Percentiles rank a stretch among this genome's conserved stretches.
Evolutionary conservation across 768 basidiomycete genomes (phyloP).

Genomic region (Boletus sensibilis): DNA sequence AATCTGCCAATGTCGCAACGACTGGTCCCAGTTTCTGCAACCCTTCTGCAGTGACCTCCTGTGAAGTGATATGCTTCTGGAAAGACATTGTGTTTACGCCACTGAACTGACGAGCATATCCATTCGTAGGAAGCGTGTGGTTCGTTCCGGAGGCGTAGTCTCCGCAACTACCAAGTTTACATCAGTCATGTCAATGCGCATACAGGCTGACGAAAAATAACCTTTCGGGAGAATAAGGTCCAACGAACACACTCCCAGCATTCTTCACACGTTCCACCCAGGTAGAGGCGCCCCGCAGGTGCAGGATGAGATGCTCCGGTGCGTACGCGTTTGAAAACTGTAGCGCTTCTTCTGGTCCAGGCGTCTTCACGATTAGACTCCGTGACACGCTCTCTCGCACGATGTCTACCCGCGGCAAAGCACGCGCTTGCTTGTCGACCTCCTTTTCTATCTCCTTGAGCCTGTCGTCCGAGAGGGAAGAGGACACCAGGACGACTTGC

Average conservation of each 20-base stretch:
- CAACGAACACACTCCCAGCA: slow-evolving; percentile 96
- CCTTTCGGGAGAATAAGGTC: slow-evolving; percentile 95
- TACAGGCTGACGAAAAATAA: slow-evolving; percentile 32
- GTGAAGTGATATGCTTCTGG: slow-evolving; percentile 98
- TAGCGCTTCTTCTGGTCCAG: slow-evolving; percentile 71
- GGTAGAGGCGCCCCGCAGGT: slow-evolving; percentile 69
- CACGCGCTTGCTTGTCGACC: slow-evolving; percentile 83
- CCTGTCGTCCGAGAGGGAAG: slow-evolving; percentile 60
- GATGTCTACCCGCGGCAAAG: slow-evolving; percentile 86
- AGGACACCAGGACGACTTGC: slow-evolving; percentile 90
- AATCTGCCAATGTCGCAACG: slow-evolving; percentile 87
- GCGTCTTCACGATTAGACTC: slow-evolving; percentile 81
- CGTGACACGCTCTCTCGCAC: slow-evolving; percentile 85
- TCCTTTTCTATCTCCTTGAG: slow-evolving; percentile 78
- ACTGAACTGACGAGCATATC: slow-evolving; percentile 96
- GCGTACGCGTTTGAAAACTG: slow-evolving; percentile 96
- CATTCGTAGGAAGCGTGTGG: slow-evolving; percentile 95
- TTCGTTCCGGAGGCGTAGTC: slow-evolving; percentile 99
- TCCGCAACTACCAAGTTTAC: slow-evolving; percentile 65
- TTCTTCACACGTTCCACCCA: slow-evolving; percentile 74
- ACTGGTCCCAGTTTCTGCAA: slow-evolving; percentile 78
- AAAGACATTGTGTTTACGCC: slow-evolving; percentile 96
- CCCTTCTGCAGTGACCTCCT: slow-evolving; percentile 82
- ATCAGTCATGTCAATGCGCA: slow-evolving; percentile 5
- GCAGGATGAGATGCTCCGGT: slow-evolving; percentile 95